Conservation (phyloP, 176 grass and related monocot genomes). For the Miscanthus lutarioriparius region DNA sequence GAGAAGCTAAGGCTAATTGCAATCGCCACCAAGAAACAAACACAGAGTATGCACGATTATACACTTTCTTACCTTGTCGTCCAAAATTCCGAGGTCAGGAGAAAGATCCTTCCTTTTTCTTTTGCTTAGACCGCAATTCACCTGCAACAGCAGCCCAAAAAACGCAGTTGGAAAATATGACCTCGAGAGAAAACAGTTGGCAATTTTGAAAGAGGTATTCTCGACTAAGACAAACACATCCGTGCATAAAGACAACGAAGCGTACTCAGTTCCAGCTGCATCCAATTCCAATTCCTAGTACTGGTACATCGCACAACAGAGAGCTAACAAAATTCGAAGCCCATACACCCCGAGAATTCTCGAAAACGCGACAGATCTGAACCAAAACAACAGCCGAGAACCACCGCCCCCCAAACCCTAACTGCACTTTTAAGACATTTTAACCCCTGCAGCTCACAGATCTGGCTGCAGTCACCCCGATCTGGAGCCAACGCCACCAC, state of each 20-base stretch:
- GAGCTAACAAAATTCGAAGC: background rate
- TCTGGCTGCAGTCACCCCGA: background rate
- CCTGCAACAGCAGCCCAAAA: background rate
- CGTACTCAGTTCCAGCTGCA: background rate
- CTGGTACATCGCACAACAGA: background rate
- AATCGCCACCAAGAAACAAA: background rate
- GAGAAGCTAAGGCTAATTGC: background rate
- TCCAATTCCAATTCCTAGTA: background rate
- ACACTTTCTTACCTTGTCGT: slow-evolving; percentile 57
- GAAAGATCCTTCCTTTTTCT: background rate
- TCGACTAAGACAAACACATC: background rate
- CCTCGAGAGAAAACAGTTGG: background rate
- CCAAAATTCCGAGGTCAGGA: background rate
- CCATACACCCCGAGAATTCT: background rate
- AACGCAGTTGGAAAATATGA: background rate
- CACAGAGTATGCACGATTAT: background rate
- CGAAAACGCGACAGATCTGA: slow-evolving; percentile 4
- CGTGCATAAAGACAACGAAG: too few species aligned
- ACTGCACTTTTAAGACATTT: background rate
- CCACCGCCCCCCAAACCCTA: background rate
- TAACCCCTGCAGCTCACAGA: background rate
- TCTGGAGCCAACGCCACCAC: background rate
- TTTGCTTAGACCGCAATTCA: background rate
- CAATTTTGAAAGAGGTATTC: background rate
- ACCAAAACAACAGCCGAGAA: background rate